These are phyloP conservation scores for Rosa chinensis DNA, from an alignment of 306 rosid species.

Conservation along the genomic window DNA sequence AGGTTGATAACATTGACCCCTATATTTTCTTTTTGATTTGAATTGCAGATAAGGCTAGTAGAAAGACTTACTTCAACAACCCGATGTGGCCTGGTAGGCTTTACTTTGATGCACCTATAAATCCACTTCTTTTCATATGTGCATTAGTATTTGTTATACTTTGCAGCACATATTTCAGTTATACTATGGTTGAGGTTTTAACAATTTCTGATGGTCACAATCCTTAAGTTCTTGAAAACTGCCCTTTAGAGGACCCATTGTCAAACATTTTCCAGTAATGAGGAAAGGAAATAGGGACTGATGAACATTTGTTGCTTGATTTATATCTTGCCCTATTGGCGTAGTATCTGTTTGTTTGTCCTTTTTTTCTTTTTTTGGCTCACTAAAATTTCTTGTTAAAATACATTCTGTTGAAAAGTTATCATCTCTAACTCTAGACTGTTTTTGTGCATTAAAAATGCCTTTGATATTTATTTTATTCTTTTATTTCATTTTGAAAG, in stretches of 20 bases:
- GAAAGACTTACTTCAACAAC: constrained; percentile 75
- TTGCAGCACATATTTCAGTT: not conserved
- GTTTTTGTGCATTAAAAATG: not conserved
- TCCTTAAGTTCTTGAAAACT: not conserved
- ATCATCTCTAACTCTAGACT: not conserved
- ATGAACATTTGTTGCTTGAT: not conserved
- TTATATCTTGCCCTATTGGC: not conserved
- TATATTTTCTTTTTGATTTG: constrained; percentile 13
- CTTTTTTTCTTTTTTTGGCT: not conserved
- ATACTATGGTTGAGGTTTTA: not conserved
- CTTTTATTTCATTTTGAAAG: constrained; percentile 36
- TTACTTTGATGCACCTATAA: not conserved
- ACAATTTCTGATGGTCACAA: not conserved
- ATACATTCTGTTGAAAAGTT: not conserved
- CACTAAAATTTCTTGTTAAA: not conserved
- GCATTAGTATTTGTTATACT: not conserved
- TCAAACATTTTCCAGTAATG: not conserved
- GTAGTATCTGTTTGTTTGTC: not conserved
- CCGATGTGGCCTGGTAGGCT: constrained; percentile 98
- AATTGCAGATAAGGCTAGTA: constrained; percentile 51
- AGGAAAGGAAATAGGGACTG: not conserved
- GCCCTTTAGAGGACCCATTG: not conserved
- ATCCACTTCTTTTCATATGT: not conserved
- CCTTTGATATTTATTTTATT: not conserved
- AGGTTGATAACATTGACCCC: constrained; percentile 1